Base-by-base conservation (phyloP, 352 stramenopile genomes). In the Phytophthora melonis region DNA sequence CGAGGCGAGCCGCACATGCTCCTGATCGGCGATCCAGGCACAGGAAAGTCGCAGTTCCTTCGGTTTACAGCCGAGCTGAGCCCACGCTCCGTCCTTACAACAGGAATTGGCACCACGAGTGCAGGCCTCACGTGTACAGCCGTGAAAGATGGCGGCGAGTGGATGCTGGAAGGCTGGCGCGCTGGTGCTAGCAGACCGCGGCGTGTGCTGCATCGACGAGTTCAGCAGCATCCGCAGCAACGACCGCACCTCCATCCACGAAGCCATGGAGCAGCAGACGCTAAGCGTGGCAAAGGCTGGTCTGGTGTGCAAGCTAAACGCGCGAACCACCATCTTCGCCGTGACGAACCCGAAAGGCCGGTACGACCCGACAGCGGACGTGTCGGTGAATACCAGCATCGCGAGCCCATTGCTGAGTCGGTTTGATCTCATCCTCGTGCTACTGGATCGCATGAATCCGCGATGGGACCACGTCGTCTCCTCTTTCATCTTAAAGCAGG, bases 221-320 rank as follows among this genome's bases (percentile, higher is more conserved):
- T 99, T 99, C 78, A 96, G 90, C 60, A 98, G 94, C 58, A 99
- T 99, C 66, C 91, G 87, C 49, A 93, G 95, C 63, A 88, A 98
- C 72, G 95, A 99, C 74, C 80, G 96, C 30, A 95, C 92, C 11
- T 97, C 93, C 1, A 99, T 99, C 66, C 96, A 98, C 74, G 94
- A 99, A 78, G 98, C 98, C 18, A 99, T 99, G 98, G 97, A 99
- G 81, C 97, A 99, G 76, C 98, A 99, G 70, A 99, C 96, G 11
- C 79, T 99, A 19, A 98, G 90, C 32, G 96, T 99, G 1, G 97
- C 97, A 11, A 99, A 99, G 79, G 97, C 97, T 34, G 98, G 98
- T 0, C 89, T 99, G n/a, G 95, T 99, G 50, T 98, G 93, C 70
- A 99, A 98, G 73, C 79, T 99, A 18, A 99, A 99, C 68, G 96